Evolutionary conservation across 2,329 filamentous ascomycete species (phyloP), one percentile per base, ranked within the genome.

Genomic region (Venturia nashicola): DNA sequence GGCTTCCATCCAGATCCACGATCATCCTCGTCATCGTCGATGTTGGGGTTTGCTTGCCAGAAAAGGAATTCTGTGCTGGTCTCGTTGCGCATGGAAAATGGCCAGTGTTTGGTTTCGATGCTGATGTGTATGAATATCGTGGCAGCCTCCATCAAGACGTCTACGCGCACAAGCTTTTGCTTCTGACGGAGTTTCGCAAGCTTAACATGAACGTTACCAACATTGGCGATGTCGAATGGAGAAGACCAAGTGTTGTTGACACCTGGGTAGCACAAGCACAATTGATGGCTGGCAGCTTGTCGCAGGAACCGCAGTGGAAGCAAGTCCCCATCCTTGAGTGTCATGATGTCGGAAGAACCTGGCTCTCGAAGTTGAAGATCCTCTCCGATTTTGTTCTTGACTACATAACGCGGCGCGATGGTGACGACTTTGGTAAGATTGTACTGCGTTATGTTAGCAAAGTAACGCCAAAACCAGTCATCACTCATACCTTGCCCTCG

Each of bases 191-290:
- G 85, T 75, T 92, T 96, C 23, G 93, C 90, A 65, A 99, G 83
- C 77, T 99, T 99, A 74, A 99, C 84, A 73, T 99, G 91, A 0
- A 91, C 88, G 16, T 88, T 95, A 23, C 94, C 94, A 54, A 97
- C 82, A 71, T 97, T 94, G 0, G 92, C 92, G 70, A 99, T 97
- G 72, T 96, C 96, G 80, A 99, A 97, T 0, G 94, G 92, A 14
- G 94, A 94, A 0, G 93, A 96, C 94, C 94, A 99, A 69, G 94
- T 91, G 71, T 96, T 97, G 76, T 96, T 95, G 57, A 97, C 85
- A 0, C 93, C 94, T 0, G 92, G 90, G 73, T 95, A 96, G 75
- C 92, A 96, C 8, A 99, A 79, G 67, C 91, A 96, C 6, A 99
- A 78, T 73, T 99, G 94, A 72, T 97, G 97, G 54, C 89, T 85